These are phyloP conservation scores for Arxiozyma telluris DNA, from an alignment of 1,139 yeast genomes.

Conservation along the genomic window DNA sequence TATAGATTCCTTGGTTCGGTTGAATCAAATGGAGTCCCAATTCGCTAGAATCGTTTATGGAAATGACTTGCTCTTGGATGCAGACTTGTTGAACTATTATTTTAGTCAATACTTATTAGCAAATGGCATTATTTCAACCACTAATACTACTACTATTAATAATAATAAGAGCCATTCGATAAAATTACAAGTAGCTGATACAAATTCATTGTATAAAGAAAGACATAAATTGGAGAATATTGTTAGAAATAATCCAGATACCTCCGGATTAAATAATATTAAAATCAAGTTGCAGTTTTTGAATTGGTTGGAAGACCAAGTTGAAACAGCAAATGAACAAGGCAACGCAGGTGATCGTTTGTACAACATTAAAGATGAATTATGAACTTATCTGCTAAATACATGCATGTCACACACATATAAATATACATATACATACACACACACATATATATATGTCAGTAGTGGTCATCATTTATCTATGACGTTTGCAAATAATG, in stretches of 20 bases:
- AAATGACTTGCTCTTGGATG: slow-evolving; percentile 5
- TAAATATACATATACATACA: neutral
- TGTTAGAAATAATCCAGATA: slow-evolving; percentile 7
- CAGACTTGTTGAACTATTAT: slow-evolving; percentile 4
- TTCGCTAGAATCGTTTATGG: neutral
- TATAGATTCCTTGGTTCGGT: slow-evolving; percentile 13
- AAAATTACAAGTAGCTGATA: neutral
- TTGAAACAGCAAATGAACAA: neutral
- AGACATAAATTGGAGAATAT: slow-evolving; percentile 10
- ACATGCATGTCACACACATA: neutral
- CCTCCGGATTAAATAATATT: neutral
- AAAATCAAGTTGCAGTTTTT: neutral
- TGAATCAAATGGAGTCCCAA: slow-evolving; percentile 5
- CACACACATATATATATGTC: too few species aligned
- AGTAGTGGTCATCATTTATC: too few species aligned
- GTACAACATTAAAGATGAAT: neutral
- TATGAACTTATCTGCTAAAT: neutral
- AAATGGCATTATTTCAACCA: slow-evolving; percentile 1
- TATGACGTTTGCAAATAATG: too few species aligned
- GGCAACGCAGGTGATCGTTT: neutral
- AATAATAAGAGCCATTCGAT: slow-evolving; percentile 8
- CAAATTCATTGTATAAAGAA: slow-evolving; percentile 5
- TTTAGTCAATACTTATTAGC: slow-evolving; percentile 1
- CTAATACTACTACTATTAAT: slow-evolving; percentile 2
- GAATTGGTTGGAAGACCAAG: slow-evolving; percentile 1